A percentile compares a stretch with the other conserved stretches of the same genome.
These are phyloP conservation scores for Mycena epipterygia DNA, from an alignment of 768 basidiomycete genomes.

Conservation along the genomic window DNA sequence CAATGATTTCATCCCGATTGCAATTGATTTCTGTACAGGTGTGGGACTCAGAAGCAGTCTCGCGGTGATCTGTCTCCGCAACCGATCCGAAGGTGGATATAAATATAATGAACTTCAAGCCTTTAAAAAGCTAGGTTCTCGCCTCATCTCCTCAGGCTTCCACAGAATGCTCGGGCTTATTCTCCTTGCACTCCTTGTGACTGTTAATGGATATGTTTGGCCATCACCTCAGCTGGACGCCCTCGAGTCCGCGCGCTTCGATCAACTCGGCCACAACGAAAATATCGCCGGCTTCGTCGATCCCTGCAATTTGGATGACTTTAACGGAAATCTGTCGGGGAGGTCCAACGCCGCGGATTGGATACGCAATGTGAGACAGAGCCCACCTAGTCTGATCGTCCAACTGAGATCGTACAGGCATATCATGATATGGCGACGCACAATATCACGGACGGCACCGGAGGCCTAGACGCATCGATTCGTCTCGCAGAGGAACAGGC, in stretches of 20 bases:
- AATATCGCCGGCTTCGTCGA: neutral
- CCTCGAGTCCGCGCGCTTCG: constrained; percentile 9
- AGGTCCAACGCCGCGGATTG: constrained; percentile 20
- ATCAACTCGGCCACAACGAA: neutral
- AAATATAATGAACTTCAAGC: constrained; percentile 16
- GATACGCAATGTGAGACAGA: constrained; percentile 20
- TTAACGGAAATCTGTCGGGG: neutral
- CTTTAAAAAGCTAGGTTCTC: constrained; percentile 1
- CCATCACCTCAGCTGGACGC: constrained; percentile 18
- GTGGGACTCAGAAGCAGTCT: constrained; percentile 20
- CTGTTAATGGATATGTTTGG: constrained; percentile 8
- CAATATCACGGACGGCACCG: constrained; percentile 38
- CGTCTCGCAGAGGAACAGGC: constrained; percentile 37
- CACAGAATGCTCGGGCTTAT: constrained; percentile 18
- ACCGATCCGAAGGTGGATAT: constrained; percentile 5
- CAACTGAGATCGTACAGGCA: constrained; percentile 22
- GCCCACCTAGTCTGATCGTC: neutral
- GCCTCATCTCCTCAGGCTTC: constrained; percentile 14
- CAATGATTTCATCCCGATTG: constrained; percentile 13
- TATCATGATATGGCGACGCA: constrained; percentile 46
- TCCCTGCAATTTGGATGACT: neutral
- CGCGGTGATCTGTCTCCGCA: constrained; percentile 19
- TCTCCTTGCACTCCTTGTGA: constrained; percentile 10
- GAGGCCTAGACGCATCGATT: constrained; percentile 45
- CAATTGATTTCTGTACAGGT: constrained; percentile 15